Evolutionary conservation across 805 yeast genomes (phyloP).

Genomic region (Brettanomyces bruxellensis): DNA sequence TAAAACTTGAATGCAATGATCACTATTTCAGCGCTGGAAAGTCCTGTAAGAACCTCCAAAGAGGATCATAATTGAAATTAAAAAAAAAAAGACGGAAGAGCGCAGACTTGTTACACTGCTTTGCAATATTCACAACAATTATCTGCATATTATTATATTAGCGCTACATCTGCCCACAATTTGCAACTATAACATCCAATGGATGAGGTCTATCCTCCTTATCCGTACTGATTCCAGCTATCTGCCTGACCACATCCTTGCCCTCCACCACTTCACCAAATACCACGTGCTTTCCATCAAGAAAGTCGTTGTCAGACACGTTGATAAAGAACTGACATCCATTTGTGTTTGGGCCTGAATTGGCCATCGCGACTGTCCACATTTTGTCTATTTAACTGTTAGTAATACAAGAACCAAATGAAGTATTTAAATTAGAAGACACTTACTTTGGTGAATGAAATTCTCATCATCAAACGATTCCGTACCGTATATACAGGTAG

Average conservation of each 20-base stretch:
- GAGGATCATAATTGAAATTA: too few relatives aligned
- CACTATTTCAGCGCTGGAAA: too few relatives aligned
- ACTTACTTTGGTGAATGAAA: slow-evolving; percentile 25
- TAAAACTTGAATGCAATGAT: too few relatives aligned
- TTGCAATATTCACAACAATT: too few relatives aligned
- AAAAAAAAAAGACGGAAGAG: too few relatives aligned
- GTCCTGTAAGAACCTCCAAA: too few relatives aligned
- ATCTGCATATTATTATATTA: too few relatives aligned
- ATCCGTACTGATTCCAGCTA: slow-evolving; percentile 18
- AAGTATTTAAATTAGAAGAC: slow-evolving; percentile 27
- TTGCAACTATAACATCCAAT: slow-evolving; percentile 10
- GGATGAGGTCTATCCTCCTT: slow-evolving; percentile 13
- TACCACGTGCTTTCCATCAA: slow-evolving; percentile 41
- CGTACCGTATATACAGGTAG: slow-evolving; percentile 31
- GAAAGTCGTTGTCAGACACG: slow-evolving; percentile 23
- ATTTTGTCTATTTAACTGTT: slow-evolving; percentile 2
- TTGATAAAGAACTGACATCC: slow-evolving; percentile 40
- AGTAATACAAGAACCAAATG: not conserved
- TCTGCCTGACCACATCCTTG: slow-evolving; percentile 21
- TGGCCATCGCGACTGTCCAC: slow-evolving; percentile 30
- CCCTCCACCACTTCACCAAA: slow-evolving; percentile 42
- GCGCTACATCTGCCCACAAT: slow-evolving; percentile 19
- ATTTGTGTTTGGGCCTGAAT: slow-evolving; percentile 36
- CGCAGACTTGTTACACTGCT: too few relatives aligned
- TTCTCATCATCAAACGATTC: slow-evolving; percentile 36